phyloP scores from a whole-genome alignment of 202 grass and related monocot genomes.

The Panicum hallii region DNA sequence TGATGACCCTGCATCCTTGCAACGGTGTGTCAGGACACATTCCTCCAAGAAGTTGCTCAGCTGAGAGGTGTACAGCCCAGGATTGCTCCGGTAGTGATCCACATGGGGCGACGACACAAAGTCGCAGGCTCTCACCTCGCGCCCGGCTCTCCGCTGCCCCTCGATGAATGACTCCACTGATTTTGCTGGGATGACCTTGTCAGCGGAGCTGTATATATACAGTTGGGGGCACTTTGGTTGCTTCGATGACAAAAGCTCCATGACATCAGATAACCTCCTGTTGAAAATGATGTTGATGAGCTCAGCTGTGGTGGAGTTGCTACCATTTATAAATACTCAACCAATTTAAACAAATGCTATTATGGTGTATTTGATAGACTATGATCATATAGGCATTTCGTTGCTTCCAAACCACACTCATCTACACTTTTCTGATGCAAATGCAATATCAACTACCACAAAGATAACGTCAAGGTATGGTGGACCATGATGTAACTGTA shows the following conservation, averaged over 20 bases:
- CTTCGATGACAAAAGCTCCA: constrained; percentile 72
- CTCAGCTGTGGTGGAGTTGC: not conserved
- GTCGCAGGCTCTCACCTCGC: constrained; percentile 74
- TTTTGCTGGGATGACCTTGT: constrained; percentile 81
- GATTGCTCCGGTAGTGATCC: constrained; percentile 89
- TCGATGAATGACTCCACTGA: constrained; percentile 82
- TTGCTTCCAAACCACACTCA: not conserved
- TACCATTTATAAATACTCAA: not conserved
- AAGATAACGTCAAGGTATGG: not conserved
- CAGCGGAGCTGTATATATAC: constrained; percentile 91
- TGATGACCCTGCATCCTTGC: not conserved
- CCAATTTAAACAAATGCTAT: not conserved
- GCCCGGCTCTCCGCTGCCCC: constrained; percentile 60
- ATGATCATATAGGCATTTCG: not conserved
- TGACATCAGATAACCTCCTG: constrained; percentile 81
- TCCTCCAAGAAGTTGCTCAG: constrained; percentile 79
- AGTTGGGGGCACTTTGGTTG: constrained; percentile 92
- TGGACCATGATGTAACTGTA: not conserved
- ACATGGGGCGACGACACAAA: constrained; percentile 93
- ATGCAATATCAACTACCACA: constrained; percentile 1
- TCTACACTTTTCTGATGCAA: not conserved
- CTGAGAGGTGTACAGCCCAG: constrained; percentile 69
- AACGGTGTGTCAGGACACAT: constrained; percentile 45
- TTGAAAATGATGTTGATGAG: constrained; percentile 1
- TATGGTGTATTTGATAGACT: not conserved